Base-by-base conservation (phyloP, 495 filamentous ascomycete genomes). In the Penicillium cinerascens region DNA sequence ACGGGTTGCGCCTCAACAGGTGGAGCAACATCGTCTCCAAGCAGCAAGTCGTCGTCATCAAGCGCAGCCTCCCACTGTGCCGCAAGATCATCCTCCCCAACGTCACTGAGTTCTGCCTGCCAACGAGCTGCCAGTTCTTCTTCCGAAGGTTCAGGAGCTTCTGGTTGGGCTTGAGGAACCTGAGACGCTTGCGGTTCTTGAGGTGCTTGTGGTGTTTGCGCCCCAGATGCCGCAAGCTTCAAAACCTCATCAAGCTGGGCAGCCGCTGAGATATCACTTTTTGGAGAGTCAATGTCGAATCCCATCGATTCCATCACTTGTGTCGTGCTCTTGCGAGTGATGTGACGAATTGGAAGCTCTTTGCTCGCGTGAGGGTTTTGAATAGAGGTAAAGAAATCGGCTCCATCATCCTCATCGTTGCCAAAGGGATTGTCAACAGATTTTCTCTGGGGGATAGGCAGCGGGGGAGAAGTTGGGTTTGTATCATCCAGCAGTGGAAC, bases 41-140 rank as follows among this genome's bases (percentile, higher is more conserved):
- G 80, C 38, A 91, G 69, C 18, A 89, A 75, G 47, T 92, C 90
- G 36, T 83, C 89, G 57, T 93, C 91, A 37, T 82, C 86, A 58
- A 97, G 77, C 49, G 87, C 87, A 39, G 85, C 88, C 58, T 90
- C 77, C 93, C 93, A 97, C 55, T 86, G 83, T 4, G 87, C 87
- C 39, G 87, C 85, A 8, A 93, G 70, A 56, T 93, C 86, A 37
- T 79, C 77, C 42, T 84, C 79, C 4, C 63, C 52, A 1, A 61
- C 49, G 36, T 83, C 86, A 27, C 71, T 87, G 57, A 97, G 76
- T 52, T 88, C 87, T 39, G 85, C 88, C 58, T 90, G 76, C 93
- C 93, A 97, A 55, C 85, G 82, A 2, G 87, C 87, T 42, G 87
- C 86, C 6, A 93, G 68, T 57, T 93, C 86, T 25, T 78, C 76